phyloP scores from a whole-genome alignment of 345 rosid species.

The Eucalyptus melliodora region DNA sequence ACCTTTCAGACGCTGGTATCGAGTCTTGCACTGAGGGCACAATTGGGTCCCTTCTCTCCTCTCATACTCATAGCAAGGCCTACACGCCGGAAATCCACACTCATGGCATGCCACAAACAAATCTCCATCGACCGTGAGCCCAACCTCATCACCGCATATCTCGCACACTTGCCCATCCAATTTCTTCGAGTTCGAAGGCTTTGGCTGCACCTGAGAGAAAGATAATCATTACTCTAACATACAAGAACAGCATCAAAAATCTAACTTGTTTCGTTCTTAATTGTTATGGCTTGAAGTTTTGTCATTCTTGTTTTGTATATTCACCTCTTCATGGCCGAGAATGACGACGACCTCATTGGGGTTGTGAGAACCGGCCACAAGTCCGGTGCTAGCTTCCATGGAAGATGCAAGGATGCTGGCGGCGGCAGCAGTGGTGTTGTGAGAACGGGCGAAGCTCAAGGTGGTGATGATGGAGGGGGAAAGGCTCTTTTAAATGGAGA shows the following conservation, averaged over 20 bases:
- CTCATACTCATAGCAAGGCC: constrained; percentile 97
- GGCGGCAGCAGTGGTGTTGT: not conserved
- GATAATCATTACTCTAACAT: not conserved
- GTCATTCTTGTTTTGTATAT: not conserved
- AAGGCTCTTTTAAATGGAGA: not conserved
- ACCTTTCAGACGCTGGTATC: constrained; percentile 95
- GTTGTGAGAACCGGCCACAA: constrained; percentile 95
- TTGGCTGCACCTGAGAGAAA: constrained; percentile 34
- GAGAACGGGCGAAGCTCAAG: not conserved
- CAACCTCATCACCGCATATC: constrained; percentile 85
- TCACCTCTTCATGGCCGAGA: constrained; percentile 85
- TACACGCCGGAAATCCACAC: constrained; percentile 94
- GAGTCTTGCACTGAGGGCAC: constrained; percentile 92
- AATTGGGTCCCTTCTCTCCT: constrained; percentile 80
- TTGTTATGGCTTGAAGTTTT: not conserved
- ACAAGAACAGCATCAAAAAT: not conserved
- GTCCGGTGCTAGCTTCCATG: constrained; percentile 97
- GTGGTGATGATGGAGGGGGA: not conserved
- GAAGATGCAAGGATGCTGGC: not conserved
- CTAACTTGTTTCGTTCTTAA: not conserved
- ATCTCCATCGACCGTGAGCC: constrained; percentile 71
- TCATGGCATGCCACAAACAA: constrained; percentile 94
- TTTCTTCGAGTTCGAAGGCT: constrained; percentile 50
- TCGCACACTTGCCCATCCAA: constrained; percentile 86
- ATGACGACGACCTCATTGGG: constrained; percentile 94